phyloP scores from a whole-genome alignment of 1,284 basidiomycete species.

The Rhodotorula glutinis region DNA sequence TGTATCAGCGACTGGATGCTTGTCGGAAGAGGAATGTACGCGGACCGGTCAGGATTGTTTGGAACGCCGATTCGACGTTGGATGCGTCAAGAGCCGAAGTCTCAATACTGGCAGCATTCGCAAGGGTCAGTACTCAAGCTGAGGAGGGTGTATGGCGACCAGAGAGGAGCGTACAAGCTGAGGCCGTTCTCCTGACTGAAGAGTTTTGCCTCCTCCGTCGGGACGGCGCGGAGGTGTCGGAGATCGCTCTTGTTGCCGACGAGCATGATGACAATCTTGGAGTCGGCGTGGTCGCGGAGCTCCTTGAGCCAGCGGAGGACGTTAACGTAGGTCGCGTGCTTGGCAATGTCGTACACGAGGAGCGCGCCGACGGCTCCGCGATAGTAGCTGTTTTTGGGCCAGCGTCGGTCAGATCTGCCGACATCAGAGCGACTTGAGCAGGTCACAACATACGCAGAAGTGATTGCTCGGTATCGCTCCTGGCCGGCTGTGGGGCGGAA shows the following conservation, averaged over 20 bases:
- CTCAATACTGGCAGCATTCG: slow-evolving; percentile 62
- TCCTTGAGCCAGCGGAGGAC: slow-evolving; percentile 99
- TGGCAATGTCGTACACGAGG: slow-evolving; percentile 54
- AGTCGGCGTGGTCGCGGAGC: slow-evolving; percentile 62
- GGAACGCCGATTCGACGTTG: slow-evolving; percentile 96
- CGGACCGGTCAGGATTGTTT: slow-evolving; percentile 89
- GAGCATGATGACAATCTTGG: slow-evolving; percentile 55
- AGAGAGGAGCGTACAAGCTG: slow-evolving; percentile 35
- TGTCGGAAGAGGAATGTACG: no score
- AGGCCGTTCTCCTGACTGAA: slow-evolving; percentile 44
- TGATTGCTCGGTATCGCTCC: slow-evolving; percentile 98
- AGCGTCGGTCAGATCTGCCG: neutral
- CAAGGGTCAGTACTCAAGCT: no score
- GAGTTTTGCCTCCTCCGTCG: slow-evolving; percentile 64
- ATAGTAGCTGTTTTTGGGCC: slow-evolving; percentile 72
- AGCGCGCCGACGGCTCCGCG: slow-evolving; percentile 80
- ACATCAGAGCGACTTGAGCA: neutral
- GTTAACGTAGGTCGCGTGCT: slow-evolving; percentile 93
- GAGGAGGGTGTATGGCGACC: neutral
- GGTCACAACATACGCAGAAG: slow-evolving; percentile 78
- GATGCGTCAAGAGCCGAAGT: slow-evolving; percentile 99
- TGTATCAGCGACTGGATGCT: no score
- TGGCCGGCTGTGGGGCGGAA: slow-evolving; percentile 69
- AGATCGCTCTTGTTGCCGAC: slow-evolving; percentile 85
- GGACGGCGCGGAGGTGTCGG: slow-evolving; percentile 92